Base-by-base conservation (phyloP, 2,329 filamentous ascomycete genomes). In the Metarhizium humberi region DNA sequence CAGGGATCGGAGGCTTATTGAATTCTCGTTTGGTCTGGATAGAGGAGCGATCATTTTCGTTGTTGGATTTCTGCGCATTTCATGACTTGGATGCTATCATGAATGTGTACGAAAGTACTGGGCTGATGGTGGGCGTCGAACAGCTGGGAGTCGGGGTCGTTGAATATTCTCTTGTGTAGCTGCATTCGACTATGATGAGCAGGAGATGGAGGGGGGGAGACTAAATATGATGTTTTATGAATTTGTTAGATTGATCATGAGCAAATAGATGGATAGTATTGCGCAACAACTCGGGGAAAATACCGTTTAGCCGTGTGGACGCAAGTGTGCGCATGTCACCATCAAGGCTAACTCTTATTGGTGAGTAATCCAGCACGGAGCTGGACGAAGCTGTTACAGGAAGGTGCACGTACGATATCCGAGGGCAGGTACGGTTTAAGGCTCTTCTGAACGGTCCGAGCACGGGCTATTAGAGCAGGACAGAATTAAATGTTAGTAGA, bases 171-270 rank as follows among this genome's bases (percentile, higher is more conserved):
- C 10, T 40, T 40, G 38, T 40, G 10, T 8, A 34, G 32, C 32
- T 11, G 32, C 32, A 34, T 14, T 40, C 18, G 45, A 48, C 20
- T 11, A 20, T 48, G 45, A 30, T 16, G 4, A 30, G 25, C 1
- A 29, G 10, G 16, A 56, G 29, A 20, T 45, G 18, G 42, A 11
- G 38, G 8, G 45, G 20, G 18, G 25, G 20, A 25, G 20, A 25
- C 25, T 30, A 16, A 14, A 30, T 30, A 48, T 48, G n/a, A 38
- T 7, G 55, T 16, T 57, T 30, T 56, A 46, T 59, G 51, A 55
- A 58, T 58, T 45, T 42, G 50, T 18, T 62, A 61, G 61, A 63
- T 59, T 66, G 59, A 60, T 5, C 57, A 66, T 61, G 55, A 56
- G 51, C 40, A 46, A 56, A 54, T 56, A 32, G 34, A 60, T 34